Evolutionary conservation across 306 rosid genomes (phyloP).

Genomic region (Mimosa bimucronata): DNA sequence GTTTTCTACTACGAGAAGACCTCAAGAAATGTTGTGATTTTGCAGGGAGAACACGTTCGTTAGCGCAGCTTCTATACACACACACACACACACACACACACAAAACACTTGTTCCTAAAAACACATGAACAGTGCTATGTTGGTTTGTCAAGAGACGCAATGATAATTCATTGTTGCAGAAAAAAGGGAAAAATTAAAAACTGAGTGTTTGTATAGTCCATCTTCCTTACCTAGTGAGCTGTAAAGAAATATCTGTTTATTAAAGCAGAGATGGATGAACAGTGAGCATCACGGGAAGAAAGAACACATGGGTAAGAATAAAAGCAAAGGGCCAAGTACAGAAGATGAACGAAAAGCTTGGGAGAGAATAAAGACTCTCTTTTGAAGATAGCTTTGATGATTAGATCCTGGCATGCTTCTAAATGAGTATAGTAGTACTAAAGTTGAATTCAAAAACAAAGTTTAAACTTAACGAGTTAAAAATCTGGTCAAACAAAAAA

Average conservation of each 20-base stretch:
- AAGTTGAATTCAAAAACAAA: not conserved
- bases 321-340: not conserved
- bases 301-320: not conserved
- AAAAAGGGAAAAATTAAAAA: not conserved
- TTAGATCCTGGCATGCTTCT: not conserved
- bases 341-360: not conserved
- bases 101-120: not conserved
- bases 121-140: not conserved
- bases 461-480: too few relatives aligned
- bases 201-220: not conserved
- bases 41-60: not conserved
- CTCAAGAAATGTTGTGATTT: not conserved
- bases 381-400: not conserved
- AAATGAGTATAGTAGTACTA: not conserved
- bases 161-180: not conserved
- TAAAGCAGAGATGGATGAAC: not conserved
- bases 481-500: too few relatives aligned
- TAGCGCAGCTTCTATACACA: not conserved
- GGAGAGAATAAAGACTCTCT: not conserved
- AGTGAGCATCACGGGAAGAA: not conserved
- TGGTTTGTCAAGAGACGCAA: not conserved
- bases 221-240: slow-evolving; percentile 11
- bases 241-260: not conserved
- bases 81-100: not conserved
- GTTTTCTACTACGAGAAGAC: not conserved